phyloP scores from a whole-genome alignment of 345 rosid species.

The Eucalyptus polyanthemos region DNA sequence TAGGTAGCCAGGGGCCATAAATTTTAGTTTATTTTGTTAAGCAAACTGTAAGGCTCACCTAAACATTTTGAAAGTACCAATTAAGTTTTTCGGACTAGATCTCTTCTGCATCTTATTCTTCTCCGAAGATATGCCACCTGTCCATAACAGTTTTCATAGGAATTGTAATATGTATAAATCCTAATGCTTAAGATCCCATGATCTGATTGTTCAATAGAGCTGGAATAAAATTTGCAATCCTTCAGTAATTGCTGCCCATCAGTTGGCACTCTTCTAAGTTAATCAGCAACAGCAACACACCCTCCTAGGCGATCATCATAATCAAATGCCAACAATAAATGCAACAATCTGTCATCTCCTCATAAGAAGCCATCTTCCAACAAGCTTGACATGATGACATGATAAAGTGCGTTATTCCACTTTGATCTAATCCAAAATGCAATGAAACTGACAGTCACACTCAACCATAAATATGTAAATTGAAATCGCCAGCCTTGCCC shows the following conservation, averaged over 20 bases:
- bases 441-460: neutral
- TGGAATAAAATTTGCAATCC: neutral
- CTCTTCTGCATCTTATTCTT: neutral
- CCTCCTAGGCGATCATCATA: neutral
- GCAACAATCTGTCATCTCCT: neutral
- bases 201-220: neutral
- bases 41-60: neutral
- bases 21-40: neutral
- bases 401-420: neutral
- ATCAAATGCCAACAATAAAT: neutral
- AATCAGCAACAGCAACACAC: neutral
- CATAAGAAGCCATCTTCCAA: neutral
- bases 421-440: neutral
- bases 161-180: neutral
- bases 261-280: neutral
- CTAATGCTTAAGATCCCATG: neutral
- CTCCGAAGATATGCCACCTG: neutral
- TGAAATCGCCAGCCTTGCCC: neutral
- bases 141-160: neutral
- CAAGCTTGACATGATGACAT: neutral
- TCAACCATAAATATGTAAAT: neutral
- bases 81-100: neutral
- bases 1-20: neutral
- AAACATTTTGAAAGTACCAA: neutral
- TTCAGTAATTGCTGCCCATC: neutral